Evolutionary conservation across 176 grass and related monocot species (phyloP).

Genomic region (Melocanna baccifera): DNA sequence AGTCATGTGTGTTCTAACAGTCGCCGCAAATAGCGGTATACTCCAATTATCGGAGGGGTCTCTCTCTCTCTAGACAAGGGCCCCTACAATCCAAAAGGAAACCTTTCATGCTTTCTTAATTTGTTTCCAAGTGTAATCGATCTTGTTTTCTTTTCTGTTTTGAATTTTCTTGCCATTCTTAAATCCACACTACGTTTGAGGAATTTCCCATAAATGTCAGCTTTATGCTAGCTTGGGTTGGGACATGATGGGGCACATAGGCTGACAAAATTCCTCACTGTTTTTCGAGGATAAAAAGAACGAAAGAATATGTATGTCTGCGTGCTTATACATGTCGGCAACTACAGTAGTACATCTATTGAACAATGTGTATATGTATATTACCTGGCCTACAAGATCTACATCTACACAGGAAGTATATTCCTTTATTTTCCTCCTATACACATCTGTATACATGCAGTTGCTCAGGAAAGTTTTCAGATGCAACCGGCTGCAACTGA

Average conservation of each 20-base stretch:
- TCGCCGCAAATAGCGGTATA: neutral
- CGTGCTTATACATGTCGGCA: neutral
- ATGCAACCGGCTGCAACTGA: neutral
- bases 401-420: conserved; percentile 10
- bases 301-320: neutral
- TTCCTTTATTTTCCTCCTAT: neutral
- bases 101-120: neutral
- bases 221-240: no score
- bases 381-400: neutral
- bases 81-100: neutral
- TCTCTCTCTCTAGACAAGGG: neutral
- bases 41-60: neutral
- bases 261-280: no score
- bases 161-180: neutral
- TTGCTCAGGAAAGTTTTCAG: neutral
- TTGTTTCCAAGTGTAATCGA: neutral
- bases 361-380: conserved; percentile 15
- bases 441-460: conserved; percentile 10
- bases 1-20: no score
- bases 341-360: neutral
- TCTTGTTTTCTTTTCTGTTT: neutral
- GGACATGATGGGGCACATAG: neutral
- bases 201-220: no score
- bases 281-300: neutral
- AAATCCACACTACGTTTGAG: neutral